Percentiles rank a stretch among this genome's conserved stretches.
Conservation (phyloP, 495 filamentous ascomycete species). For the Penicillium verhagenii region DNA sequence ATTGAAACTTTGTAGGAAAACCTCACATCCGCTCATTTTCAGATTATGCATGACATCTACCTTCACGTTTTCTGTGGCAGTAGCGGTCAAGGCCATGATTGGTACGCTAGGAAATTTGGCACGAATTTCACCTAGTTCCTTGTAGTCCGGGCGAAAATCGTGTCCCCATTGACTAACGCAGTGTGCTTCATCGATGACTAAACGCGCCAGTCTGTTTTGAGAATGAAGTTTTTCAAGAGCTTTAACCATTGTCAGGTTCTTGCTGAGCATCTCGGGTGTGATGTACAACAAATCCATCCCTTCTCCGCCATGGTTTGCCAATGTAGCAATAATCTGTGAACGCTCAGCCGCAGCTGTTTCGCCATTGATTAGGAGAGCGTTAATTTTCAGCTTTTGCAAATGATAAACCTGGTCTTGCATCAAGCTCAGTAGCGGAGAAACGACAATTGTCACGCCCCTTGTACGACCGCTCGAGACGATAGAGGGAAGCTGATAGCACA, state of each 20-base stretch:
- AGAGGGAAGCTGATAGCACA: constrained; percentile 95
- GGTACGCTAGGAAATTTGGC: constrained; percentile 71
- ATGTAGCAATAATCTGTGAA: constrained; percentile 54
- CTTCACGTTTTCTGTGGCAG: constrained; percentile 89
- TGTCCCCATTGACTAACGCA: constrained; percentile 99
- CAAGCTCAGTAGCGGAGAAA: constrained; percentile 90
- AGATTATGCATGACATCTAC: constrained; percentile 87
- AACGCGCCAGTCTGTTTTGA: constrained; percentile 70
- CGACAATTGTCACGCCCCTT: constrained; percentile 82
- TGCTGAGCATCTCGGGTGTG: constrained; percentile 94
- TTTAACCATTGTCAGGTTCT: constrained; percentile 61
- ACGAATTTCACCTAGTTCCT: constrained; percentile 72
- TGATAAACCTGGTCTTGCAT: constrained; percentile 96
- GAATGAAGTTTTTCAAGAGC: constrained; percentile 61
- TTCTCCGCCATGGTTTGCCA: constrained; percentile 63
- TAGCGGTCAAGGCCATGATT: constrained; percentile 91
- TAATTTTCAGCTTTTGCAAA: constrained; percentile 69
- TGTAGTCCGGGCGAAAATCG: constrained; percentile 97
- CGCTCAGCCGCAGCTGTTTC: constrained; percentile 58
- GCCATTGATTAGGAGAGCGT: constrained; percentile 76
- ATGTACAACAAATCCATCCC: constrained; percentile 85
- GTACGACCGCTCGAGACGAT: constrained; percentile 80
- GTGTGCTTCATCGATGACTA: constrained; percentile 97
- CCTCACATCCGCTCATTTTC: constrained; percentile 68
- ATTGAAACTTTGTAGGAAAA: constrained; percentile 91